Conservation (phyloP, 1,284 basidiomycete genomes). For the Rhizoctonia solani region DNA sequence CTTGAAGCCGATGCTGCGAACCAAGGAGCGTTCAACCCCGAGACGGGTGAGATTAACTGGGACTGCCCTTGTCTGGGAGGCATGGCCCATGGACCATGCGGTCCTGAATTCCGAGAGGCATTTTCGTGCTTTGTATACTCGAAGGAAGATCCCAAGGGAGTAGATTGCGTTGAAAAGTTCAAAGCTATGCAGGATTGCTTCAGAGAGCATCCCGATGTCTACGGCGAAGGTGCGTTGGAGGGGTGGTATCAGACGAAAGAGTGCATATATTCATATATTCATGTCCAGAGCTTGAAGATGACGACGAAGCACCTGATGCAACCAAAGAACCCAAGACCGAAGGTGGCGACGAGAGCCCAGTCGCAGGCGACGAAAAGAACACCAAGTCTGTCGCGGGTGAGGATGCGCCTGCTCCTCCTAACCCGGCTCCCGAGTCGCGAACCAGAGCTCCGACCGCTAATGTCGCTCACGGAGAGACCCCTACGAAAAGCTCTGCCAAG, state of each 20-base stretch:
- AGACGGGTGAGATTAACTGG: slow-evolving; percentile 98
- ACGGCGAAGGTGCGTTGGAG: slow-evolving; percentile 76
- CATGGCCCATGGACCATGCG: slow-evolving; percentile 98
- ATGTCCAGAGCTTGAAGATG: slow-evolving; percentile 19
- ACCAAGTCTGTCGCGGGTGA: not conserved
- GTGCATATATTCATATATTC: slow-evolving; percentile 4
- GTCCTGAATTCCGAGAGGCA: slow-evolving; percentile 90
- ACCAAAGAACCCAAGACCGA: not conserved
- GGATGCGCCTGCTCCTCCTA: not conserved
- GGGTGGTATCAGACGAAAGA: not conserved
- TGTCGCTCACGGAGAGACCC: not conserved
- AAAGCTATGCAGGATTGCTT: slow-evolving; percentile 99
- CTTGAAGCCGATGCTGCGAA: slow-evolving; percentile 8
- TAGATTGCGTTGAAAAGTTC: slow-evolving; percentile 98
- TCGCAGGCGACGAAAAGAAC: not conserved
- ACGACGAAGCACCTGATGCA: not conserved
- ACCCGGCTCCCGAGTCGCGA: not conserved
- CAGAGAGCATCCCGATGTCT: slow-evolving; percentile 91
- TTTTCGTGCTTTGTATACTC: slow-evolving; percentile 98
- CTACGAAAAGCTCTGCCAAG: not conserved
- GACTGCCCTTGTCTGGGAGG: slow-evolving; percentile 97
- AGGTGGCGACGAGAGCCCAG: not conserved
- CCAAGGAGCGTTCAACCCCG: slow-evolving; percentile 70
- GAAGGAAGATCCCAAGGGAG: slow-evolving; percentile 95
- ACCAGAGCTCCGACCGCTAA: not conserved